phyloP scores from a whole-genome alignment of 1,284 basidiomycete species.

The Grifola frondosa region DNA sequence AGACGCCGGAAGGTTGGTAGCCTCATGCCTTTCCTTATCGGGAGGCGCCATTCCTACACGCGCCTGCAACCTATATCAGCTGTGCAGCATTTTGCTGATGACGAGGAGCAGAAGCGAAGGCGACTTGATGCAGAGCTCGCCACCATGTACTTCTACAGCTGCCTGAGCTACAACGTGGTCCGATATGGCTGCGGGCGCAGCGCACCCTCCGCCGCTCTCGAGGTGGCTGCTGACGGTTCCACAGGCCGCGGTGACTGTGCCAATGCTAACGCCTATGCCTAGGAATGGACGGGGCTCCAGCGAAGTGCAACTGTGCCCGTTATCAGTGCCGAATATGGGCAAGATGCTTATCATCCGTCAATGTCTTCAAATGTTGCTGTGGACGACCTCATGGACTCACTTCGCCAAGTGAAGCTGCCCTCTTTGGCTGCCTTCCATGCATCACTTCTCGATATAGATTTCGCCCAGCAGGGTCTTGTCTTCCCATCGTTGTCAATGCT shows the following conservation, averaged over 20 bases:
- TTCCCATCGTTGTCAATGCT: constrained; percentile 31
- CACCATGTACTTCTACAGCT: constrained; percentile 14
- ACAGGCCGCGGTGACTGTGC: no score
- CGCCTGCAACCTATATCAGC: no score
- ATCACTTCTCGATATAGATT: constrained; percentile 6
- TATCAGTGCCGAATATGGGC: constrained; percentile 8
- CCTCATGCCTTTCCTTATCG: no score
- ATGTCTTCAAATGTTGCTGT: background rate
- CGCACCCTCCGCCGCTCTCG: constrained; percentile 10
- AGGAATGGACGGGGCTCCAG: constrained; percentile 14
- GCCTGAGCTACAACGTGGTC: constrained; percentile 13
- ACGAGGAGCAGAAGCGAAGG: constrained; percentile 27
- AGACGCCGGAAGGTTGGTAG: no score
- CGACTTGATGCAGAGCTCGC: constrained; percentile 15
- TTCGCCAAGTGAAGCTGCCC: no score
- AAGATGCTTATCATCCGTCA: constrained; percentile 5
- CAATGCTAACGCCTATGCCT: no score
- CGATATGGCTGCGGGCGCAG: constrained; percentile 9
- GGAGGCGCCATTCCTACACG: no score
- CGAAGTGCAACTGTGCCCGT: constrained; percentile 27
- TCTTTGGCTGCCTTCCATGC: constrained; percentile 6
- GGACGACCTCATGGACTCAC: background rate
- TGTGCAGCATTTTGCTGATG: constrained; percentile 14
- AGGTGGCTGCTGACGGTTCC: no score
- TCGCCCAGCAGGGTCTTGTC: constrained; percentile 12